A percentile compares a stretch with the other conserved stretches of the same genome.
These are phyloP conservation scores for Fibroporia radiculosa DNA, from an alignment of 768 basidiomycete species.

Conservation along the genomic window DNA sequence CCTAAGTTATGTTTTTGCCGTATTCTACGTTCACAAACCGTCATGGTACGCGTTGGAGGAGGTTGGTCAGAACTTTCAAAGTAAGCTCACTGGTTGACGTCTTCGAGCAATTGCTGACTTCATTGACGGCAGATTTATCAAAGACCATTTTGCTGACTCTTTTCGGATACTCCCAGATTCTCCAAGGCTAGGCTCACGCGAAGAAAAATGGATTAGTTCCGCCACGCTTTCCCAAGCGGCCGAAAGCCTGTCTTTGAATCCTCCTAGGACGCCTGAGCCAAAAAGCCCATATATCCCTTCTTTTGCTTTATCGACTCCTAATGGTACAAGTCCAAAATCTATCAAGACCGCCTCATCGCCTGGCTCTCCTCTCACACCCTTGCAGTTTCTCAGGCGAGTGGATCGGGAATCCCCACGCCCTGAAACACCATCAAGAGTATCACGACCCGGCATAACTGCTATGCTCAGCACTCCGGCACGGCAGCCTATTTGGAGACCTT, in stretches of 20 bases:
- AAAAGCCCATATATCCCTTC: constrained; percentile 49
- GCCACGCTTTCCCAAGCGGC: constrained; percentile 56
- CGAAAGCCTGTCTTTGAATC: constrained; percentile 30
- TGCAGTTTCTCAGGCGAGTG: constrained; percentile 82
- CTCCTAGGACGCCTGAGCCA: constrained; percentile 66
- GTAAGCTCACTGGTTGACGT: constrained; percentile 35
- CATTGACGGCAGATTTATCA: constrained; percentile 60
- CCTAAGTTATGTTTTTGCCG: constrained; percentile 88
- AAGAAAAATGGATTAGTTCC: constrained; percentile 83
- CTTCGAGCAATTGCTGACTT: constrained; percentile 8
- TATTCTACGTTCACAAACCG: constrained; percentile 83
- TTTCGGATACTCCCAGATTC: constrained; percentile 68
- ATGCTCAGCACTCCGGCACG: constrained; percentile 40
- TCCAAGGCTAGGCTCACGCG: constrained; percentile 37
- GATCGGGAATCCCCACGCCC: constrained; percentile 53
- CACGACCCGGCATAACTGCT: constrained; percentile 33
- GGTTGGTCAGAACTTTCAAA: constrained; percentile 91
- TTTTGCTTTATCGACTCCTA: constrained; percentile 49
- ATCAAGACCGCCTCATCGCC: constrained; percentile 48
- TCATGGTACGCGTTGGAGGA: constrained; percentile 95
- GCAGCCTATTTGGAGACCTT: constrained; percentile 61
- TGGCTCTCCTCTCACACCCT: constrained; percentile 53
- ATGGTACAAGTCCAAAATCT: constrained; percentile 37
- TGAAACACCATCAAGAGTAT: constrained; percentile 58
- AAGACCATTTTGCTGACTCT: constrained; percentile 77